Conservation (phyloP, 192 early-diverging fungal genomes). For the Dispira parvispora region DNA sequence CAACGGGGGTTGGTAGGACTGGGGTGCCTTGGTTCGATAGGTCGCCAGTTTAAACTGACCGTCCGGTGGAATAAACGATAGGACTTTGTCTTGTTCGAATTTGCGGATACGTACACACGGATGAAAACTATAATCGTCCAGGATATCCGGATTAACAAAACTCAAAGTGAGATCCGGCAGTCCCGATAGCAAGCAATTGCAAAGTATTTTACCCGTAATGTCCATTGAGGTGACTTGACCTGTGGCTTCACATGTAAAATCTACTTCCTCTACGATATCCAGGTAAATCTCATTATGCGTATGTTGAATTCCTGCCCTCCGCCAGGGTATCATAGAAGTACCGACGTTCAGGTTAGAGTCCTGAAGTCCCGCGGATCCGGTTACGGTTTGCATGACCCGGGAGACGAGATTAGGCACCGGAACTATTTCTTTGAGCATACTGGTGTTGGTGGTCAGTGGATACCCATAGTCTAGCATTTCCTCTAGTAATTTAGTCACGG, state of each 20-base stretch:
- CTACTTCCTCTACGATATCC: slow-evolving; percentile 79
- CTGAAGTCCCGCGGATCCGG: slow-evolving; percentile 15
- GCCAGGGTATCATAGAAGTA: slow-evolving; percentile 59
- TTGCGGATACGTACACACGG: slow-evolving; percentile 70
- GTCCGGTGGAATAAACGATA: slow-evolving; percentile 91
- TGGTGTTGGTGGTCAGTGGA: slow-evolving; percentile 74
- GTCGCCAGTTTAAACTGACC: slow-evolving; percentile 62
- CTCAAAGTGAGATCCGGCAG: slow-evolving; percentile 79
- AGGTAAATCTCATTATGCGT: slow-evolving; percentile 87
- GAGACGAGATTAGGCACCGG: slow-evolving; percentile 72
- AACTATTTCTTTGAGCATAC: slow-evolving; percentile 69
- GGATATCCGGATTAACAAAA: slow-evolving; percentile 45
- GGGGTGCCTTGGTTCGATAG: background rate
- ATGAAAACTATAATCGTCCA: slow-evolving; percentile 80
- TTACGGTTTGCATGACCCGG: slow-evolving; percentile 73
- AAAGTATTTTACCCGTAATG: slow-evolving; percentile 61
- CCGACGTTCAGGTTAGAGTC: background rate
- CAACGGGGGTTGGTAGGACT: slow-evolving; percentile 4
- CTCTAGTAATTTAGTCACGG: slow-evolving; percentile 62
- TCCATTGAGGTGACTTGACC: slow-evolving; percentile 57
- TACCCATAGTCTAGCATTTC: slow-evolving; percentile 89
- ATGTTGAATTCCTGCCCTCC: slow-evolving; percentile 72
- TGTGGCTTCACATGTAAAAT: slow-evolving; percentile 61
- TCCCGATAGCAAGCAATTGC: slow-evolving; percentile 66
- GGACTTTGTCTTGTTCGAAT: slow-evolving; percentile 57